These are phyloP conservation scores for Ascobolus immersus DNA, from an alignment of 495 filamentous ascomycete genomes.

Conservation along the genomic window DNA sequence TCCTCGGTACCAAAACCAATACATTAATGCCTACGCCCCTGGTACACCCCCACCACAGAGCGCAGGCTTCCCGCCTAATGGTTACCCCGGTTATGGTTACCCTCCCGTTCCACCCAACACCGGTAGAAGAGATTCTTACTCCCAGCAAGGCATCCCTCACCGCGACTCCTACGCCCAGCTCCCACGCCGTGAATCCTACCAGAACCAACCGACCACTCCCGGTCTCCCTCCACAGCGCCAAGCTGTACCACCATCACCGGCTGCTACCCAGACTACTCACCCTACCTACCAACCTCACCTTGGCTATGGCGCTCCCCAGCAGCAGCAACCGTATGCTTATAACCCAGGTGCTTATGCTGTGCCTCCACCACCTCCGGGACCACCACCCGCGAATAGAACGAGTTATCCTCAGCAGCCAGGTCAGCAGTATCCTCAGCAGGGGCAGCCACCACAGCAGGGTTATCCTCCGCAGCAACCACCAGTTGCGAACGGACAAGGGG, in stretches of 20 bases:
- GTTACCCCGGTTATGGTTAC: too few species aligned
- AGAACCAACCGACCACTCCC: not conserved
- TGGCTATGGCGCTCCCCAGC: not conserved
- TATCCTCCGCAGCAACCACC: constrained; percentile 1
- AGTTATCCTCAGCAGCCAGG: too few species aligned
- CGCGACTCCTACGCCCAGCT: not conserved
- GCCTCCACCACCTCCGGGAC: not conserved
- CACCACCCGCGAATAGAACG: not conserved
- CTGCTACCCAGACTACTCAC: not conserved
- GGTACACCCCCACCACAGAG: not conserved
- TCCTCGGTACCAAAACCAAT: constrained; percentile 10
- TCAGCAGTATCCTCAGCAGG: constrained; percentile 12
- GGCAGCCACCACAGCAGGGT: not conserved
- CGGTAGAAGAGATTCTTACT: not conserved
- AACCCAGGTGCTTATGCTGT: not conserved
- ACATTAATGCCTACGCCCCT: not conserved
- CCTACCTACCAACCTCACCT: not conserved
- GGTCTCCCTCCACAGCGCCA: not conserved
- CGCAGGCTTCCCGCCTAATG: too few species aligned
- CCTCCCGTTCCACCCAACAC: not conserved
- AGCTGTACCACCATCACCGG: not conserved
- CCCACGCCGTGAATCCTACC: not conserved
- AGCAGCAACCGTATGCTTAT: not conserved
- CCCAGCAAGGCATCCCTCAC: not conserved
- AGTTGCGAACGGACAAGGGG: too few species aligned